Evolutionary conservation across 345 rosid species (phyloP).

Genomic region (Gossypium bickii): DNA sequence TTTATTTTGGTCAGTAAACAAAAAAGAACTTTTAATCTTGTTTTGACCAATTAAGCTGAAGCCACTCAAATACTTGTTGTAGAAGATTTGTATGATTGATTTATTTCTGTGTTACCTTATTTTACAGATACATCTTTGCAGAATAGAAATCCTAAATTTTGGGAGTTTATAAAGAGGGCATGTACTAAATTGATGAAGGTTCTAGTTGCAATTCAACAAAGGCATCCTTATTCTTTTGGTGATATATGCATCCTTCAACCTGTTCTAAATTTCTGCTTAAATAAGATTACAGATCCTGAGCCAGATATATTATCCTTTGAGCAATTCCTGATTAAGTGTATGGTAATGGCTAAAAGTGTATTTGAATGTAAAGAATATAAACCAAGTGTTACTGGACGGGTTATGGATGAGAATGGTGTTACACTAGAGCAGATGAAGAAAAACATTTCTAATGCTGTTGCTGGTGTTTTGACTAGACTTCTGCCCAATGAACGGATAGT

Average conservation of each 20-base stretch:
- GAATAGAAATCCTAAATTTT: constrained; percentile 54
- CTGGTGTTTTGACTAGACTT: constrained; percentile 65
- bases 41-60: neutral
- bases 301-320: constrained; percentile 58
- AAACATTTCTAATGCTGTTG: constrained; percentile 60
- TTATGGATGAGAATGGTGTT: constrained; percentile 68
- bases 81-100: constrained; percentile 5
- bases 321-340: constrained; percentile 86
- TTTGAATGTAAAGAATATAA: constrained; percentile 95
- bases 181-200: constrained; percentile 92
- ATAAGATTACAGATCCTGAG: constrained; percentile 70
- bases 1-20: neutral
- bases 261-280: constrained; percentile 87
- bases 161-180: constrained; percentile 77
- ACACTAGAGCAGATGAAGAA: constrained; percentile 79
- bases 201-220: constrained; percentile 67
- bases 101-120: constrained; percentile 5
- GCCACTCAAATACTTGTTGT: neutral
- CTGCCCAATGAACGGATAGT: constrained; percentile 74
- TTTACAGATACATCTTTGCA: constrained; percentile 74
- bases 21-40: neutral
- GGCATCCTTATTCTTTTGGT: constrained; percentile 95
- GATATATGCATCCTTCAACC: constrained; percentile 73
- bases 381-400: constrained; percentile 76
- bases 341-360: constrained; percentile 84